Percentiles rank a stretch among this genome's conserved stretches.
Conservation (phyloP, 73 alveolate species). For the Urostyla sp. region DNA sequence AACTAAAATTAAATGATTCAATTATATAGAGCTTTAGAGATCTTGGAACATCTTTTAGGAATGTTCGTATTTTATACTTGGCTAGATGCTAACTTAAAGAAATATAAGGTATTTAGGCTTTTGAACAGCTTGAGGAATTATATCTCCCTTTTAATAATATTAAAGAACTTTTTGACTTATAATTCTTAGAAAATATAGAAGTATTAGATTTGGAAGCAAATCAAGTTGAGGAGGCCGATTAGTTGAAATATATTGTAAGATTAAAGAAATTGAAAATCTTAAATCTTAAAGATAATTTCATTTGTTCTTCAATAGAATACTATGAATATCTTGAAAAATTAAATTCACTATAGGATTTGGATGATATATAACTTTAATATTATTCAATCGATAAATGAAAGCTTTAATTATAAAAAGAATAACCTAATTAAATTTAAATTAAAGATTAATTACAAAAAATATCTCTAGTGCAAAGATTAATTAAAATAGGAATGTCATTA, state of each 20-base stretch:
- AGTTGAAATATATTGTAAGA: not conserved
- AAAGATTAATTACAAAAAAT: not conserved
- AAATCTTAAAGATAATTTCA: not conserved
- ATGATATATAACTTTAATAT: too few relatives aligned
- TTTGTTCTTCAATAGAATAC: conserved; percentile 7
- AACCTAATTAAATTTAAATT: too few relatives aligned
- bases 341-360: not conserved
- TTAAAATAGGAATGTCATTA: not conserved
- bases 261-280: not conserved
- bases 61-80: conserved; percentile 4
- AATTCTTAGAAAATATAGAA: conserved; percentile 22
- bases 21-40: conserved; percentile 23
- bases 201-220: conserved; percentile 50
- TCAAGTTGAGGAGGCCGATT: not conserved
- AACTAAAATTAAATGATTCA: conserved; percentile 44
- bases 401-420: not conserved
- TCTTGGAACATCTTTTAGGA: conserved; percentile 44
- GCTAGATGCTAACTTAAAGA: conserved; percentile 22
- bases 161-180: conserved; percentile 45
- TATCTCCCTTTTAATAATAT: conserved; percentile 34
- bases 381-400: too few relatives aligned
- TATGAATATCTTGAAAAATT: not conserved
- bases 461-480: not conserved
- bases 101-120: conserved; percentile 41
- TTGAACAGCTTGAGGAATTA: conserved; percentile 25